phyloP scores from a whole-genome alignment of 176 grass and related monocot genomes.

The Pontederia paniculata region DNA sequence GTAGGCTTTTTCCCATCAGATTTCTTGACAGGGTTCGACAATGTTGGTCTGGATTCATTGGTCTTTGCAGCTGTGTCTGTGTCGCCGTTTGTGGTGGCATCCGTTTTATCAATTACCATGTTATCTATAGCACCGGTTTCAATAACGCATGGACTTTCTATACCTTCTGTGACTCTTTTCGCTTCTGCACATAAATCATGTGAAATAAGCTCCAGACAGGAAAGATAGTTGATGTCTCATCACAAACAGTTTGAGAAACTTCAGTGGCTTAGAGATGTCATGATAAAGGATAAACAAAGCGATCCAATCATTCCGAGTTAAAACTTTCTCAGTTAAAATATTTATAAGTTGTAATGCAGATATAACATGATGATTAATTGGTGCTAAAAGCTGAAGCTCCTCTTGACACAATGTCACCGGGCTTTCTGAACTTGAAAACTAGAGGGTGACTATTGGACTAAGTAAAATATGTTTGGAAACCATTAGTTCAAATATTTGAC shows the following conservation, averaged over 20 bases:
- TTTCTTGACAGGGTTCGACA: slow-evolving; percentile 10
- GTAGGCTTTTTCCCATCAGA: slow-evolving; percentile 30
- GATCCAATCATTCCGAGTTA: too few species aligned
- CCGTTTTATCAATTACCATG: slow-evolving; percentile 40
- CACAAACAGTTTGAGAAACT: not conserved
- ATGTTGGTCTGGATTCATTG: slow-evolving; percentile 16
- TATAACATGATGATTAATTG: too few species aligned
- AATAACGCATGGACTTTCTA: slow-evolving; percentile 1
- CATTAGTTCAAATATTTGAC: too few species aligned
- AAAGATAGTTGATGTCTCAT: not conserved
- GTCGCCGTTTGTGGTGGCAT: slow-evolving; percentile 6
- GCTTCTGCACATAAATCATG: slow-evolving; percentile 25
- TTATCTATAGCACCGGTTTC: slow-evolving; percentile 18
- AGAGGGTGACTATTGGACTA: too few species aligned
- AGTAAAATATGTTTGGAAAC: too few species aligned
- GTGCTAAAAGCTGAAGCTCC: too few species aligned
- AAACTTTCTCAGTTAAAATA: too few species aligned
- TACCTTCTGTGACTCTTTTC: slow-evolving; percentile 31
- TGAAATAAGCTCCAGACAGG: slow-evolving; percentile 17
- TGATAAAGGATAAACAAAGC: too few species aligned
- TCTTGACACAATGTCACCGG: too few species aligned
- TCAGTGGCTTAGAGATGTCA: slow-evolving; percentile 30
- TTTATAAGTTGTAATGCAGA: too few species aligned
- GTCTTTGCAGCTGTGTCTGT: slow-evolving; percentile 14
- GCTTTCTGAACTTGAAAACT: too few species aligned